Base-by-base conservation (phyloP, 495 filamentous ascomycete genomes). In the Aspergillus steynii region DNA sequence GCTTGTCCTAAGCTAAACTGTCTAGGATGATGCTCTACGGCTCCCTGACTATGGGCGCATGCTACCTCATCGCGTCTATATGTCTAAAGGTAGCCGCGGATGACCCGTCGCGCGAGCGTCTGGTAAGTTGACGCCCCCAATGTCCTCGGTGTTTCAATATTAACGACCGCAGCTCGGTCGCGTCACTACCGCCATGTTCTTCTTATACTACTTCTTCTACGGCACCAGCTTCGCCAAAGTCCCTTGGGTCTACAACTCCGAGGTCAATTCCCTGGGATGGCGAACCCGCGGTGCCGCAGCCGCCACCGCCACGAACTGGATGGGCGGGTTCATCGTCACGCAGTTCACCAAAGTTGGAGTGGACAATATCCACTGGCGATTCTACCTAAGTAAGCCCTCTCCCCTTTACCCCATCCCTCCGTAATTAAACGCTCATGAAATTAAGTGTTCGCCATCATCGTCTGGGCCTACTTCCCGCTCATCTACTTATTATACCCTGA, bases 401-500 rank as follows among this genome's bases (percentile, higher is more conserved):
- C 4, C 9, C 37, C 9, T 71, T 74, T 85, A 53, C 76, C 80
- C 58, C 85, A 86, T 61, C 86, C 84, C 60, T 76, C 77, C 45
- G 77, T 88, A 42, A 85, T 86, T 79, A 85, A 57, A 87, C 83
- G 0, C 83, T 82, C 1, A 70, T 79, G 82, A 7, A 83, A 86
- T 62, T 69, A 34, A 78, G 67, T 53, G 68, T 86, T 12, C 74
- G 77, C 2, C 84, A 81, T 82, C 68, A 80, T 87, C 63, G 81
- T 86, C 45, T 88, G 82, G 75, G 55, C 68, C 29, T 88, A 88
- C 68, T 69, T 88, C 1, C 83, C 83, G 0, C 71, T 87, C 32
- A 78, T 86, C 9, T 88, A 83, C 62, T 78, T 86, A 58, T 80
- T 87, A 52, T 87, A 84, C 59, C 85, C 84, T 3, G 86, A 88